A percentile compares a stretch with the other conserved stretches of the same genome.
These are phyloP conservation scores for Chaetomium tenue DNA, from an alignment of 495 filamentous ascomycete species.

Conservation along the genomic window DNA sequence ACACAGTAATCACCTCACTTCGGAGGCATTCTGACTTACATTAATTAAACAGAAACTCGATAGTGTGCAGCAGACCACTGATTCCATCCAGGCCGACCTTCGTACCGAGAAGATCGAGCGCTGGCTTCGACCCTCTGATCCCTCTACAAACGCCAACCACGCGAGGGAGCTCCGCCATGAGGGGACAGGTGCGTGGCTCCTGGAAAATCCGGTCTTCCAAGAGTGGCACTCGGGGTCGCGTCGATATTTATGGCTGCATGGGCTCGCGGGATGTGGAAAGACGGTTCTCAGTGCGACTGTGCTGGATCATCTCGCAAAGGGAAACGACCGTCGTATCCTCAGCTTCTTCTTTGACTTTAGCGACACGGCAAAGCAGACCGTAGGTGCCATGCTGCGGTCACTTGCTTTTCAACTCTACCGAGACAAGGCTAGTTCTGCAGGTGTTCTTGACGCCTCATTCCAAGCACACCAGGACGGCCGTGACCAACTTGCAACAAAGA, in stretches of 20 bases:
- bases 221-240: background rate
- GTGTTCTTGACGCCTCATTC: too few relatives aligned
- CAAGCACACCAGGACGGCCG: too few relatives aligned
- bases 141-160: slow-evolving; percentile 12
- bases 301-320: slow-evolving; percentile 5
- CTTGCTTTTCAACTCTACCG: too few relatives aligned
- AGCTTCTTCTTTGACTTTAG: slow-evolving; percentile 12
- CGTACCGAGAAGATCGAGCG: slow-evolving; percentile 12
- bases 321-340: slow-evolving; percentile 1
- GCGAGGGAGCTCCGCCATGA: slow-evolving; percentile 11
- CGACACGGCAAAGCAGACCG: background rate
- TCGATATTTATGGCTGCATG: slow-evolving; percentile 1
- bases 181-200: slow-evolving; percentile 9
- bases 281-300: slow-evolving; percentile 1
- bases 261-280: slow-evolving; percentile 7
- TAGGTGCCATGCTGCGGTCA: too few relatives aligned
- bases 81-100: slow-evolving; percentile 12
- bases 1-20: background rate
- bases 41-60: slow-evolving; percentile 13
- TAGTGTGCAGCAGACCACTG: slow-evolving; percentile 15
- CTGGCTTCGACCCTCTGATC: slow-evolving; percentile 18
- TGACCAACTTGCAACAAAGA: too few relatives aligned
- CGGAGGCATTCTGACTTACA: background rate
- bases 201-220: slow-evolving; percentile 2
- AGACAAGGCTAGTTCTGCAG: too few relatives aligned